Base-by-base conservation (phyloP, 768 basidiomycete genomes). In the Suillus discolor region DNA sequence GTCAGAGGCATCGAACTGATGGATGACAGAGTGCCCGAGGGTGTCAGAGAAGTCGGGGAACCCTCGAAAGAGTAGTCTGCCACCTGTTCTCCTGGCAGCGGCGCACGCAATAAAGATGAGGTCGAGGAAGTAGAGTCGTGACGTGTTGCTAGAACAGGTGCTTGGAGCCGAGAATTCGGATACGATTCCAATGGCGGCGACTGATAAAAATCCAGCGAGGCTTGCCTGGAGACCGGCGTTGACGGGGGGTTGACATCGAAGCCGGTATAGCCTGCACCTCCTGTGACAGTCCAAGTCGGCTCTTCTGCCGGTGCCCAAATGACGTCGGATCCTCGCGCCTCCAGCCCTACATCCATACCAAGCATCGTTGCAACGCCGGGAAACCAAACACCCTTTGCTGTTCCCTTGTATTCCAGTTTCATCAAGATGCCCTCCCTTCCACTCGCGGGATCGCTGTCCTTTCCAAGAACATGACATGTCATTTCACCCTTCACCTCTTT, bases 291-390 rank as follows among this genome's bases (percentile, higher is more conserved):
- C 92, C 92, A 94, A 68, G 81, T 80, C 6, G 71, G 66, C 62
- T 84, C 75, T 63, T 75, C 74, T 7, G 82, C 87, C 12, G 82
- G 77, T 7, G 84, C 82, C 92, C 92, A 94, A 18, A 81, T 75
- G 25, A 92, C 82, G 65, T 91, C 89, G 28, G 87, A 89, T 34
- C 87, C 86, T 70, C 88, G 89, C 11, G 85, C 83, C 66, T 89
- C 87, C 15, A 94, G 80, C 13, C 84, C 84, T 39, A 92, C 83
- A 70, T 94, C 92, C 82, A 94, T 79, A 12, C 91, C 93, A 23
- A 94, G 81, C 70, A 92, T 79, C 4, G 90, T 93, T 4, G 93
- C 93, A 6, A 93, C 92, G 2, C 92, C 93, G 47, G 91, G 88
- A 71, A 88, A 93, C 90, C 91, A 94, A 53, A 94, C 78, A 15